Evolutionary conservation across 1,284 basidiomycete species (phyloP), one percentile per base, ranked within the genome.

Genomic region (Pascua guehoae): DNA sequence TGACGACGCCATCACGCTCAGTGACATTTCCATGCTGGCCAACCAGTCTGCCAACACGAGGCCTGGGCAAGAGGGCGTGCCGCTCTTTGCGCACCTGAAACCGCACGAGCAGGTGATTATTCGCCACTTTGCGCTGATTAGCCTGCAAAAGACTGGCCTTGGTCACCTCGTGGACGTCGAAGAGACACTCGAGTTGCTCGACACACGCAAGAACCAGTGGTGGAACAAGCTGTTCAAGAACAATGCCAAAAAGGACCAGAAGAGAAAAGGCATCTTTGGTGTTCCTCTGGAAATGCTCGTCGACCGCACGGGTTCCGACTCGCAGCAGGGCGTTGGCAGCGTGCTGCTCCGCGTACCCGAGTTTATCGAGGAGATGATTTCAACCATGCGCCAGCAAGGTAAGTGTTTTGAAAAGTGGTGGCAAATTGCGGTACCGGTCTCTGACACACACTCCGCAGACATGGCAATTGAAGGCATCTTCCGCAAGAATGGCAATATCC

Each of bases 311-410:
- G 95, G 95, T 2, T 88, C 91, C 9, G 96, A 98, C 78, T 97
- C 94, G 18, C 58, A 65, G 18, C 79, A 91, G 63, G 84, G 92
- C 53, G 93, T 93, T 36, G 89, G 91, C n/a, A 84, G 88, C 17
- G 86, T 85, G 42, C 85, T 89, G 17, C 74, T 98, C 61, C 83
- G 91, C 64, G 88, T 99, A 36, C 95, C 95, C 8, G 96, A 91
- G 74, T 97, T 98, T 73, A 89, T 99, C 60, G 96, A 98, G 73
- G 96, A 98, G 70, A 88, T 97, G 54, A 86, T 98, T 43, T 95
- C 91, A 53, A 93, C 96, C 4, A 98, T 99, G 95, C 84, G 89
- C 72, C 94, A 98, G 77, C 98, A 98, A 95, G 95, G 92, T 94
- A 62, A 70, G 89, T 82, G 38, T 38, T 15, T 44, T 12, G 1